These are phyloP conservation scores for Colletotrichum chrysophilum DNA, from an alignment of 2,329 filamentous ascomycete genomes.

Conservation along the genomic window DNA sequence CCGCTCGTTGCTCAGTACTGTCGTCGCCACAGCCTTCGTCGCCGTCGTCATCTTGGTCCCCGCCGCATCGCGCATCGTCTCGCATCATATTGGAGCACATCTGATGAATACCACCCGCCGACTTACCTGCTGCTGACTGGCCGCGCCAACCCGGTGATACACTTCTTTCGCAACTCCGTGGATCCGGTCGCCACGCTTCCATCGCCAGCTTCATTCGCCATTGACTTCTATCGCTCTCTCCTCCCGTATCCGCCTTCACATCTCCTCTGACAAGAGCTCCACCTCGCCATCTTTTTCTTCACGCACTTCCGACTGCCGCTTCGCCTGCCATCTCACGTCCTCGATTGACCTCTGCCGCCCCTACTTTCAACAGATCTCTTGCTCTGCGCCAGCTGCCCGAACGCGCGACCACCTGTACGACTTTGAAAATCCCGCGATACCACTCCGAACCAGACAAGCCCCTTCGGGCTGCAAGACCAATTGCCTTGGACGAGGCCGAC, in stretches of 20 bases:
- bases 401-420: background rate
- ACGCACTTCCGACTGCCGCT: background rate
- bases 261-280: background rate
- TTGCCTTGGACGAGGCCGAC: background rate
- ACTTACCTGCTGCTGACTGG: constrained; percentile 1
- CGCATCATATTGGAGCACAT: background rate
- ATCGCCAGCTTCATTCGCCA: background rate
- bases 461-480: background rate
- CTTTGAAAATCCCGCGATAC: background rate
- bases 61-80: background rate
- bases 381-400: background rate
- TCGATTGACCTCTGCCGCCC: background rate
- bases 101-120: background rate
- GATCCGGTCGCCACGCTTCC: constrained; percentile 4
- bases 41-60: background rate
- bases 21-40: background rate
- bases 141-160: background rate
- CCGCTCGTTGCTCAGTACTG: background rate
- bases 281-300: background rate
- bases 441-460: background rate
- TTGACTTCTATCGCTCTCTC: background rate
- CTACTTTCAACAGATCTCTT: background rate
- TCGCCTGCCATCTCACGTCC: background rate
- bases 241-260: background rate
- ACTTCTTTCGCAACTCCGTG: background rate